phyloP scores from a whole-genome alignment of 2,329 filamentous ascomycete genomes.

The Aspergillus eucalypticola region DNA sequence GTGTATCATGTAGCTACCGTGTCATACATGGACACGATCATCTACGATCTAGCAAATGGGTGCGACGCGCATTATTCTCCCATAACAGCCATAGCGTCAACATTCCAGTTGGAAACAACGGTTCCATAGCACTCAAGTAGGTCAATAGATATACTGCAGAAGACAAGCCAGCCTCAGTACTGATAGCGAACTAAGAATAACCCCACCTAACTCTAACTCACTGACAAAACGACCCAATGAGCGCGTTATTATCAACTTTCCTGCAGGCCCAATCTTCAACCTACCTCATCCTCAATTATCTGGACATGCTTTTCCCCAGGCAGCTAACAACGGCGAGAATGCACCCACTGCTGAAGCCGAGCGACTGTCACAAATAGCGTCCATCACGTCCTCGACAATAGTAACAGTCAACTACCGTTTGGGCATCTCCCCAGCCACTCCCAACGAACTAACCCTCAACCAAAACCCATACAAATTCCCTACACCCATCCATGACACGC shows the following conservation, averaged over 20 bases:
- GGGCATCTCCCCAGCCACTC: slow-evolving; percentile 15
- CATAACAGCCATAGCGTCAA: neutral
- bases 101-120: neutral
- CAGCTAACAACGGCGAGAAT: neutral
- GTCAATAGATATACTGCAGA: neutral
- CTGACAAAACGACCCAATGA: slow-evolving; percentile 8
- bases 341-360: slow-evolving; percentile 3
- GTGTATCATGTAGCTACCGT: too few relatives aligned
- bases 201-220: slow-evolving; percentile 12
- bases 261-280: slow-evolving; percentile 37
- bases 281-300: neutral
- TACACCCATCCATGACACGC: slow-evolving; percentile 42
- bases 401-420: slow-evolving; percentile 47
- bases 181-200: slow-evolving; percentile 20
- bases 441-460: neutral
- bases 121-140: neutral
- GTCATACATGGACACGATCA: too few relatives aligned
- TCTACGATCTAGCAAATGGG: neutral
- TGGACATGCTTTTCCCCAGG: neutral
- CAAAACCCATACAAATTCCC: slow-evolving; percentile 31
- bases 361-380: slow-evolving; percentile 24
- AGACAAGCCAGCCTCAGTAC: neutral
- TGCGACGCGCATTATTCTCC: neutral
- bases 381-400: slow-evolving; percentile 34
- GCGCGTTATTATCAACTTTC: slow-evolving; percentile 41